Conservation (phyloP, 352 stramenopile species). For the Globisporangium cystogenes region DNA sequence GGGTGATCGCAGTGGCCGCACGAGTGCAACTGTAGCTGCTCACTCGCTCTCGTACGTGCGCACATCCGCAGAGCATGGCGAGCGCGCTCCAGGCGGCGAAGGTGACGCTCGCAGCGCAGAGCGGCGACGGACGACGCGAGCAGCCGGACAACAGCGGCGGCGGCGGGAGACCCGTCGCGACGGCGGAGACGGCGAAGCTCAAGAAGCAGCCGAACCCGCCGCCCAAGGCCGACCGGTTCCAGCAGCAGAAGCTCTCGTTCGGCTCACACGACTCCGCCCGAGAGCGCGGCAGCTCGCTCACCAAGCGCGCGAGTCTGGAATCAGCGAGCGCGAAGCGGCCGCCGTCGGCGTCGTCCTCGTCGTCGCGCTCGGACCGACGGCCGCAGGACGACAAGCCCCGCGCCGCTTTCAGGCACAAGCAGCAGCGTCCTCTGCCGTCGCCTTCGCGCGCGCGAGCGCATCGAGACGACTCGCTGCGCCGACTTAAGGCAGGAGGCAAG, state of each 20-base stretch:
- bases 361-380: background rate
- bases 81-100: slow-evolving; percentile 9
- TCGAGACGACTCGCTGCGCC: background rate
- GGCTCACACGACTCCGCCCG: background rate
- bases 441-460: background rate
- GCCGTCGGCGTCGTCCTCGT: background rate
- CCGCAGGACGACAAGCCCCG: no score
- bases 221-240: slow-evolving; percentile 1
- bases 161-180: background rate
- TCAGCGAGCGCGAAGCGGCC: slow-evolving; percentile 1
- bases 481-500: background rate
- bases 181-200: no score
- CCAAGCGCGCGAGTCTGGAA: slow-evolving; percentile 7
- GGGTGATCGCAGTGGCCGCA: no score
- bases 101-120: background rate
- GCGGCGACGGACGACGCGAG: background rate
- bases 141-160: background rate
- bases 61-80: slow-evolving; percentile 6
- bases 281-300: background rate
- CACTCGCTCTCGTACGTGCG: background rate
- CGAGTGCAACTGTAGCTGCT: no score
- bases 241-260: slow-evolving; percentile 15
- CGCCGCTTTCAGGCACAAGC: slow-evolving; percentile 7
- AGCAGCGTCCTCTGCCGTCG: background rate
- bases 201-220: background rate